Conservation (phyloP, 139 green algal genomes). For the Prasinococcaceae sp. region DNA sequence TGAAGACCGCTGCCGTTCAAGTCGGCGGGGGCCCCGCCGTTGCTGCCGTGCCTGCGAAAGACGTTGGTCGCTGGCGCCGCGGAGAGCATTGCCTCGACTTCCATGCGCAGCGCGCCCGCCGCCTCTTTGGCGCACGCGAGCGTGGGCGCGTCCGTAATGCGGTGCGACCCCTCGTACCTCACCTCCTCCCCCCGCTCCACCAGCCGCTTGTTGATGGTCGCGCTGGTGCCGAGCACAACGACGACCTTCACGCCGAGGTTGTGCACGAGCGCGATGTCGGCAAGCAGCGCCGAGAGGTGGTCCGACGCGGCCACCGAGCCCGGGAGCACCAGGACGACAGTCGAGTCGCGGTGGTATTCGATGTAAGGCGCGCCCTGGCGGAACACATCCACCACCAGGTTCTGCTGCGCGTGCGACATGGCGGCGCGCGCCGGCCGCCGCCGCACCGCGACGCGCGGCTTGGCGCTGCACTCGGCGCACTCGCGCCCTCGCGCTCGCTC, state of each 20-base stretch:
- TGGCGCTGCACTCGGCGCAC: too few species aligned
- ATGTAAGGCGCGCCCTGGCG: too few species aligned
- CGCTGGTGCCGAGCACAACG: conserved; percentile 59
- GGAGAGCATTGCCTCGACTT: conserved; percentile 64
- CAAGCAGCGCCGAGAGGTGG: too few species aligned
- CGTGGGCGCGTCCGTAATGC: conserved; percentile 53
- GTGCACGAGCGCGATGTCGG: conserved; percentile 84
- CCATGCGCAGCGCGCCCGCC: conserved; percentile 38
- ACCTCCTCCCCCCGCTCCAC: conserved; percentile 15
- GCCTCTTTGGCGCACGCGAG: conserved; percentile 53
- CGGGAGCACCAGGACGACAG: too few species aligned
- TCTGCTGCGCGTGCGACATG: too few species aligned
- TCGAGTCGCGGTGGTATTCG: too few species aligned
- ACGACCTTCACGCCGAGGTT: conserved; percentile 72
- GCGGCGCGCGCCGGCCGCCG: too few species aligned
- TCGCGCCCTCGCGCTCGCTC: too few species aligned
- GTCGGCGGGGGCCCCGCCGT: neutral
- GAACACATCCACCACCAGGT: too few species aligned
- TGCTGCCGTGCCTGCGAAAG: conserved; percentile 68
- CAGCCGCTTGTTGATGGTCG: conserved; percentile 49
- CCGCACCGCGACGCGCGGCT: too few species aligned
- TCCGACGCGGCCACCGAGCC: too few species aligned
- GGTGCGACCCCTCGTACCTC: conserved; percentile 38
- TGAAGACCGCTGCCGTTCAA: neutral
- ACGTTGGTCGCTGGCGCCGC: conserved; percentile 49